Evolutionary conservation across 768 basidiomycete genomes (phyloP), one percentile per base, ranked within the genome.

Genomic region (Kwoniella pini): DNA sequence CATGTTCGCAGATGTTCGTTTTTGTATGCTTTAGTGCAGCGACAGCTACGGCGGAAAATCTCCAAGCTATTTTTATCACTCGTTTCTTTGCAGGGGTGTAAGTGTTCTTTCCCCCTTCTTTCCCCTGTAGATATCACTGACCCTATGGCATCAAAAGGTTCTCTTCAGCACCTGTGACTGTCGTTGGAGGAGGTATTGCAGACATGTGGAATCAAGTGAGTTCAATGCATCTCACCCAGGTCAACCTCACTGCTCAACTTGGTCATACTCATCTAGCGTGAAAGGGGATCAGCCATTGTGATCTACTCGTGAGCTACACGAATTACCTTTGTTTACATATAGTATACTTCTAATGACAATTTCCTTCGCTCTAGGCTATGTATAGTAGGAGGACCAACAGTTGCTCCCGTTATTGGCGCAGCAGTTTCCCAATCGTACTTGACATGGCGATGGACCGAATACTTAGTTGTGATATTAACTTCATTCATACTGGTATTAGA

Each of bases 361-460:
- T 48, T 24, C 19, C 24, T 33, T 22, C 5, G 22, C 27, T 21
- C 19, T 27, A 64, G 69, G 13, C 63, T 78, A 2, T 76, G 76
- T n/a, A 77, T 79, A 13, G 71, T 77, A 13, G 73, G 68, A 0
- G 78, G 77, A 9, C 77, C 77, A 13, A 72, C 70, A 2, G 12
- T 79, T 2, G 71, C 72, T 6, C 79, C 79, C 3, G 46, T 79
- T 43, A 75, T 79, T 11, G 77, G 79, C 4, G 56, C 63, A 7
- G 69, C 75, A 0, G 71, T 78, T 21, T 65, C 68, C 10, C 46
- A 71, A 40, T 69, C 65, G 21, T 74, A 68, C 36, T 63, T 78
- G 2, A 75, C 76, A 1, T 80, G 79, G 79, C 39, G 79, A 19
- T 80, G 79, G 79, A 79, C 78, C 2, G 69, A 73, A 65, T 80